Evolutionary conservation across 192 early-diverging fungal genomes (phyloP).

Genomic region (Linnemannia zychae): DNA sequence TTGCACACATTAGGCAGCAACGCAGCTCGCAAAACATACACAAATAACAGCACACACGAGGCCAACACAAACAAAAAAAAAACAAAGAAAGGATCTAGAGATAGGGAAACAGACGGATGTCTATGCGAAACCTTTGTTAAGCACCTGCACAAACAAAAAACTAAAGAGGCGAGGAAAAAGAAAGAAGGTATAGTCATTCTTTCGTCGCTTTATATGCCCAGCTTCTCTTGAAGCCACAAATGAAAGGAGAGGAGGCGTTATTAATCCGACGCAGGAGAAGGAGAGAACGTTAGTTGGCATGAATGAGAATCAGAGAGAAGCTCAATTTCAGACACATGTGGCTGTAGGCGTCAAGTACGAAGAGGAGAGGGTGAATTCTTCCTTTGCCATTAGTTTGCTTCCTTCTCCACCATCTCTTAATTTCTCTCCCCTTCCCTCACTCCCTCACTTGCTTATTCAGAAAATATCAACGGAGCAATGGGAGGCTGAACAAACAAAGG

Average conservation of each 20-base stretch:
- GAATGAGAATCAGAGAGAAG: neutral
- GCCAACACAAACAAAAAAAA: neutral
- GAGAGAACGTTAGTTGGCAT: neutral
- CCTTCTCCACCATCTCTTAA: neutral
- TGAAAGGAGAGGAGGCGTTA: neutral
- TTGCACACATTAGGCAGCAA: slow-evolving; percentile 4
- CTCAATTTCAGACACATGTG: neutral
- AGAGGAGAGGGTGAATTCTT: neutral
- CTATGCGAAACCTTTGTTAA: neutral
- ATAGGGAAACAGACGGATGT: slow-evolving; percentile 3
- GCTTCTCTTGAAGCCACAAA: neutral
- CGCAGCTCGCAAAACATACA: neutral
- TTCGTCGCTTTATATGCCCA: neutral
- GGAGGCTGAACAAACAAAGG: too few relatives aligned
- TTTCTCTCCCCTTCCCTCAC: too few relatives aligned
- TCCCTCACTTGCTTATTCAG: neutral
- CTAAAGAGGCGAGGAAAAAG: neutral
- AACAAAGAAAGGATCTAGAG: neutral
- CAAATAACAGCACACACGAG: too few relatives aligned
- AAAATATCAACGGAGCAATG: neutral
- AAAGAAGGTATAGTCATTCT: neutral
- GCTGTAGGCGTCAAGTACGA: neutral
- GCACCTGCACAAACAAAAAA: slow-evolving; percentile 2
- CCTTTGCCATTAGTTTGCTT: neutral
- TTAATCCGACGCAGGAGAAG: neutral